A percentile compares a stretch with the other conserved stretches of the same genome.
phyloP scores from a whole-genome alignment of 768 basidiomycete species.

The Dioszegia crocea region DNA sequence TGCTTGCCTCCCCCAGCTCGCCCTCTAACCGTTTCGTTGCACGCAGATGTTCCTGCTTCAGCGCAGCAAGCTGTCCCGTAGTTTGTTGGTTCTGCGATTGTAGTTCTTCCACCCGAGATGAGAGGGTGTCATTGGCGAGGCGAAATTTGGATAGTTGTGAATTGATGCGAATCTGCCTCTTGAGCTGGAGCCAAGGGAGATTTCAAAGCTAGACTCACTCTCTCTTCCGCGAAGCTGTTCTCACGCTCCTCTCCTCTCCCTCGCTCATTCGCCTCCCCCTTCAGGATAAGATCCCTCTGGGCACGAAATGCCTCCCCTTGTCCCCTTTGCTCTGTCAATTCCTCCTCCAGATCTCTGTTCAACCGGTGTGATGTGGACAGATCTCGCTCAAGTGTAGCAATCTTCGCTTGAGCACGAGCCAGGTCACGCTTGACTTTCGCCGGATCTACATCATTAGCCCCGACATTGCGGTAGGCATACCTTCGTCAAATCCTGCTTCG shows the following conservation, averaged over 20 bases:
- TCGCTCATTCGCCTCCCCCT: slow-evolving; percentile 27
- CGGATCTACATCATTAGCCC: not conserved
- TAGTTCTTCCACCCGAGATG: slow-evolving; percentile 7
- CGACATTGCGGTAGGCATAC: not conserved
- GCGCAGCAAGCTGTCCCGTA: not conserved
- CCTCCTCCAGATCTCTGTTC: slow-evolving; percentile 4
- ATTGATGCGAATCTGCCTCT: not conserved
- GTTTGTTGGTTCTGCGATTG: not conserved
- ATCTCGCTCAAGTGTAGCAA: slow-evolving; percentile 16
- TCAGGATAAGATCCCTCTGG: slow-evolving; percentile 31
- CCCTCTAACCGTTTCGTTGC: slow-evolving; percentile 4
- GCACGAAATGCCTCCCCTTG: slow-evolving; percentile 3
- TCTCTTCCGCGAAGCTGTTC: slow-evolving; percentile 28
- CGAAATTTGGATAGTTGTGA: not conserved
- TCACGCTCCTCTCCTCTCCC: slow-evolving; percentile 27
- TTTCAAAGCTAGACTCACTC: slow-evolving; percentile 15
- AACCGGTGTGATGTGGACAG: slow-evolving; percentile 20
- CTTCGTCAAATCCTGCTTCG: slow-evolving; percentile 21
- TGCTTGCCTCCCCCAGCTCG: slow-evolving; percentile 2
- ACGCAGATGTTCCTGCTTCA: slow-evolving; percentile 2
- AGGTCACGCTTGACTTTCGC: not conserved
- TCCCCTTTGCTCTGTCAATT: slow-evolving; percentile 10
- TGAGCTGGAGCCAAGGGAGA: not conserved
- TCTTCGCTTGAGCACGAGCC: slow-evolving; percentile 1
- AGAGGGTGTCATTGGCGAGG: not conserved